These are phyloP conservation scores for Parachlorella kessleri DNA, from an alignment of 139 green algal species.

Conservation along the genomic window DNA sequence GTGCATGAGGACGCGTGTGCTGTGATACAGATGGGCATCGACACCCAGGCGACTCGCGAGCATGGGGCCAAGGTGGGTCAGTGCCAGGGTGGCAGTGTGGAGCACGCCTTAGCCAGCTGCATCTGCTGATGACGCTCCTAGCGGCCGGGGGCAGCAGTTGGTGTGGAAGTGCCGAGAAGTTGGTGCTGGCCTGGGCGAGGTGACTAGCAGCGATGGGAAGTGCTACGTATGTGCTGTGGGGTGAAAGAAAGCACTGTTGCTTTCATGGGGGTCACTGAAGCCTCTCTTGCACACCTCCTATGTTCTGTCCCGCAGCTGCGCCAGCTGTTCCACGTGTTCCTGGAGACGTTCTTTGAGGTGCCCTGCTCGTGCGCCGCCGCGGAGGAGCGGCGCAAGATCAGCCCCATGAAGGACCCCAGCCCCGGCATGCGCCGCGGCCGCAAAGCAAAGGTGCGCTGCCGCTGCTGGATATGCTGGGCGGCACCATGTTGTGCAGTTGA, in stretches of 20 bases:
- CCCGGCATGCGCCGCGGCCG: conserved; percentile 11
- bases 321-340: conserved; percentile 52
- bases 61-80: conserved; percentile 32
- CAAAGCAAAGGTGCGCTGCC: background rate
- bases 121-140: too few relatives aligned
- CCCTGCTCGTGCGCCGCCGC: conserved; percentile 38
- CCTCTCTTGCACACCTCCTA: too few relatives aligned
- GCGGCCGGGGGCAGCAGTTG: too few relatives aligned
- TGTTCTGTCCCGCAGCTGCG: conserved; percentile 25
- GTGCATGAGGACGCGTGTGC: conserved; percentile 30
- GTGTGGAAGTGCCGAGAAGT: too few relatives aligned
- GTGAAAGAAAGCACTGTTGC: too few relatives aligned
- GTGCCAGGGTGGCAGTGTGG: too few relatives aligned
- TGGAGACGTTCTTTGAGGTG: conserved; percentile 92
- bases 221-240: too few relatives aligned
- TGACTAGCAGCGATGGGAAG: too few relatives aligned
- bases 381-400: conserved; percentile 28
- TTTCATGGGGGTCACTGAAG: too few relatives aligned
- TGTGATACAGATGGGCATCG: conserved; percentile 45
- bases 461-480: background rate
- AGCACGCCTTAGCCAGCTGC: too few relatives aligned
- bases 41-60: conserved; percentile 29
- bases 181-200: too few relatives aligned
- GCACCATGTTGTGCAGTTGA: too few relatives aligned
- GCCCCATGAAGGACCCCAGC: background rate